Evolutionary conservation across 257 asterid genomes (phyloP).

Genomic region (Primulina huaijiensis): DNA sequence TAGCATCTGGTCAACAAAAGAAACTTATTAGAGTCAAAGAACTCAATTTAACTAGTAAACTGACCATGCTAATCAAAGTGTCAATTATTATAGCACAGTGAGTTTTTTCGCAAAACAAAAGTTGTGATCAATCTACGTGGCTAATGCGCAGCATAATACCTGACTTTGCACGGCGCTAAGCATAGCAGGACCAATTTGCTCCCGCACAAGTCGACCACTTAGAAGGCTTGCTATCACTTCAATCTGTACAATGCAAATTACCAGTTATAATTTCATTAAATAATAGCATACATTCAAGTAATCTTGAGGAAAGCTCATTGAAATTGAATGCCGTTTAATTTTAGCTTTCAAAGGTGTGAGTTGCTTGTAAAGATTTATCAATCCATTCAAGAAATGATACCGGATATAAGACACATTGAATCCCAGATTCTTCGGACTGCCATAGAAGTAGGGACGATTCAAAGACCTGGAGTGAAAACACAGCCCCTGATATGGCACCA

Average conservation of each 20-base stretch:
- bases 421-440: slow-evolving; percentile 94
- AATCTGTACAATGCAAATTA: slow-evolving; percentile 46
- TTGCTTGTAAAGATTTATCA: slow-evolving; percentile 15
- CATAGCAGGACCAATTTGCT: slow-evolving; percentile 98
- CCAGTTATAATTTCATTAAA: neutral
- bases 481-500: slow-evolving; percentile 98
- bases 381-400: slow-evolving; percentile 21
- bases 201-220: slow-evolving; percentile 96
- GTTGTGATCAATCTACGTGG: neutral
- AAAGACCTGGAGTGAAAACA: slow-evolving; percentile 95
- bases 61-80: neutral
- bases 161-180: slow-evolving; percentile 98
- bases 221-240: slow-evolving; percentile 89
- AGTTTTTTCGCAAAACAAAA: neutral
- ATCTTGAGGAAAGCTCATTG: neutral
- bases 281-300: neutral
- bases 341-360: neutral
- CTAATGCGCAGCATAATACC: slow-evolving; percentile 36
- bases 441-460: slow-evolving; percentile 79
- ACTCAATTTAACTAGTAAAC: no score
- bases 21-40: neutral
- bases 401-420: slow-evolving; percentile 89
- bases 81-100: neutral
- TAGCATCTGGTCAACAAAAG: slow-evolving; percentile 64
- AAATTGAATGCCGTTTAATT: neutral